phyloP scores from a whole-genome alignment of 129 eudicot genomes.

The Lactuca saligna region DNA sequence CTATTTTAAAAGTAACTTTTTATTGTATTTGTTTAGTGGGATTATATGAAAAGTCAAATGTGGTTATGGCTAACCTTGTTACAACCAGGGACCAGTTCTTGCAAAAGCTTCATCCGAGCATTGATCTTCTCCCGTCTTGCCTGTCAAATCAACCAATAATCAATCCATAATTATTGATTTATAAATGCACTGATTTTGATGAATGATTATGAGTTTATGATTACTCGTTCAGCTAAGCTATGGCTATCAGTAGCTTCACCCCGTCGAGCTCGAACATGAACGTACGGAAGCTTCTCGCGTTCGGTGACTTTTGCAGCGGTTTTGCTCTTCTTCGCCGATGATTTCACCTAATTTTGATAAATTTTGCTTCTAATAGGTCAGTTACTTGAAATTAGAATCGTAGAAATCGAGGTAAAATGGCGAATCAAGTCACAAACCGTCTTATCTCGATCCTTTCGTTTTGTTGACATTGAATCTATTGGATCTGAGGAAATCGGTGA shows the following conservation, averaged over 20 bases:
- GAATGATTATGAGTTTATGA: background rate
- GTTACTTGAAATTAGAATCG: slow-evolving; percentile 20
- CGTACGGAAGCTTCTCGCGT: slow-evolving; percentile 87
- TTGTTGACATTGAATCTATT: slow-evolving; percentile 40
- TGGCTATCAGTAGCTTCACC: slow-evolving; percentile 99
- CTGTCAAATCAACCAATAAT: slow-evolving; percentile 34
- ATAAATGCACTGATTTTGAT: slow-evolving; percentile 15
- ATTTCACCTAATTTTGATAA: slow-evolving; percentile 50
- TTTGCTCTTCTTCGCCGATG: slow-evolving; percentile 65
- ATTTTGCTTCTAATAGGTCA: background rate
- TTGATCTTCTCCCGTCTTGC: slow-evolving; percentile 99
- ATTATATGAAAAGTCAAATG: background rate
- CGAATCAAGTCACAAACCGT: slow-evolving; percentile 47
- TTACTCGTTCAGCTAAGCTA: slow-evolving; percentile 98
- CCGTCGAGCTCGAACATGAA: slow-evolving; percentile 95
- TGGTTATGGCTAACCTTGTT: slow-evolving; percentile 57
- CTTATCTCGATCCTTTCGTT: slow-evolving; percentile 83
- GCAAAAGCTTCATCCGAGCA: slow-evolving; percentile 95
- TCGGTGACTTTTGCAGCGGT: slow-evolving; percentile 42
- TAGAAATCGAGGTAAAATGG: background rate
- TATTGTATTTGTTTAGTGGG: background rate
- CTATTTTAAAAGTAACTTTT: too few relatives aligned
- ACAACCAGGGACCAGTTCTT: slow-evolving; percentile 99
- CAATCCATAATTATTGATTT: slow-evolving; percentile 23
- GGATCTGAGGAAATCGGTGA: slow-evolving; percentile 53